phyloP scores from a whole-genome alignment of 805 yeast genomes.

The Geotrichum ghanense region DNA sequence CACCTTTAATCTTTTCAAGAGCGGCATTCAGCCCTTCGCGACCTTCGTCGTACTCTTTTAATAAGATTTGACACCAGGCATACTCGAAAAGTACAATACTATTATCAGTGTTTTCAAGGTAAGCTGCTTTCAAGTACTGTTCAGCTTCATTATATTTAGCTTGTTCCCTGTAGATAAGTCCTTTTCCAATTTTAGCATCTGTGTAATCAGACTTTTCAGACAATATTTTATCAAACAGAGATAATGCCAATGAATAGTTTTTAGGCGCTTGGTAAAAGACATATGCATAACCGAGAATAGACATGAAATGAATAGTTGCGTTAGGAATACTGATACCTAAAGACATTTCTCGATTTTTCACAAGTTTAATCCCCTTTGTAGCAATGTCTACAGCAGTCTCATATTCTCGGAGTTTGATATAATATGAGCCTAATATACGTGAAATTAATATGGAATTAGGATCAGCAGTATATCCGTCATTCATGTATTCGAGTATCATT shows the following conservation, averaged over 20 bases:
- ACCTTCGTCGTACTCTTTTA: constrained; percentile 42
- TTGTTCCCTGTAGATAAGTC: constrained; percentile 60
- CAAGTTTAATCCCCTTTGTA: constrained; percentile 46
- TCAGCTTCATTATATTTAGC: constrained; percentile 46
- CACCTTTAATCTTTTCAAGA: constrained; percentile 35
- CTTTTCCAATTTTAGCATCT: constrained; percentile 71
- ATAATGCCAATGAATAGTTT: constrained; percentile 63
- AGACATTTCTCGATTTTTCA: constrained; percentile 27
- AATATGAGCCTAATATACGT: constrained; percentile 52
- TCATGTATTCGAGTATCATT: constrained; percentile 38
- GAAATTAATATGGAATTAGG: constrained; percentile 43
- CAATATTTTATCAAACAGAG: constrained; percentile 55
- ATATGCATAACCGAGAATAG: constrained; percentile 62
- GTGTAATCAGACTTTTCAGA: constrained; percentile 34
- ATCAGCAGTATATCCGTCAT: constrained; percentile 36
- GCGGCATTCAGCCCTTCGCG: constrained; percentile 37
- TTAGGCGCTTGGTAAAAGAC: constrained; percentile 87
- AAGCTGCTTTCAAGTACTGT: constrained; percentile 39
- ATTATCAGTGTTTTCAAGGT: constrained; percentile 38
- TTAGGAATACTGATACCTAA: constrained; percentile 38
- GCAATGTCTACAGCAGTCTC: constrained; percentile 49
- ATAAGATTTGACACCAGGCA: constrained; percentile 64
- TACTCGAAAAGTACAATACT: constrained; percentile 53
- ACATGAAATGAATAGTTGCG: constrained; percentile 47
- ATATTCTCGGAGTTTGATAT: constrained; percentile 51